Conservation (phyloP, 2,329 filamentous ascomycete genomes). For the Alternaria triticimaculans region DNA sequence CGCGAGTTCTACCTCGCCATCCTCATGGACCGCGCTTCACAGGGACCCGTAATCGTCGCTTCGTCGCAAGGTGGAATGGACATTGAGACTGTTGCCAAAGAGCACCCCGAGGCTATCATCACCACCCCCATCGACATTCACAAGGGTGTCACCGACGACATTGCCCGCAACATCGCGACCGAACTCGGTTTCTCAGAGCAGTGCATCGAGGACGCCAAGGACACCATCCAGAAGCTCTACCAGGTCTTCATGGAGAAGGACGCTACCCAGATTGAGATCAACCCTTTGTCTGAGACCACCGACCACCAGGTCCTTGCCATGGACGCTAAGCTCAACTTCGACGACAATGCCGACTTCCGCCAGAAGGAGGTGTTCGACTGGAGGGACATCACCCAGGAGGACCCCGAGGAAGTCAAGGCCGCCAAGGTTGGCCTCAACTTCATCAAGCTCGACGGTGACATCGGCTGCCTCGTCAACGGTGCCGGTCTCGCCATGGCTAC, state of each 20-base stretch:
- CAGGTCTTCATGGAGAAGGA: slow-evolving; percentile 98
- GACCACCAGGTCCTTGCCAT: slow-evolving; percentile 99
- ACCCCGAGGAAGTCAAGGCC: slow-evolving; percentile 96
- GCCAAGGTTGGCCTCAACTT: slow-evolving; percentile 96
- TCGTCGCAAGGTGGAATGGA: slow-evolving; percentile 99
- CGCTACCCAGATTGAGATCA: slow-evolving; percentile 99
- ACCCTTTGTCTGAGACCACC: slow-evolving; percentile 96
- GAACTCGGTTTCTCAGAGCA: slow-evolving; percentile 97
- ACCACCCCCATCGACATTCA: slow-evolving; percentile 96
- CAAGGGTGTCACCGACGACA: slow-evolving; percentile 91
- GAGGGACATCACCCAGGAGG: slow-evolving; percentile 95
- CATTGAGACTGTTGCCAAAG: slow-evolving; percentile 98
- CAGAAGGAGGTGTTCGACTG: slow-evolving; percentile 95
- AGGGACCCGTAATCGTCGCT: slow-evolving; percentile 93
- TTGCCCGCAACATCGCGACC: slow-evolving; percentile 85
- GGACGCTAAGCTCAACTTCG: slow-evolving; percentile 98
- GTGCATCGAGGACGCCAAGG: slow-evolving; percentile 93
- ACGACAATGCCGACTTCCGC: slow-evolving; percentile 98
- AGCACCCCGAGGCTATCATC: slow-evolving; percentile 93
- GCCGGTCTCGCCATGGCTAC: slow-evolving; percentile 99
- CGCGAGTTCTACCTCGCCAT: slow-evolving; percentile 99
- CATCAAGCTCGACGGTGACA: slow-evolving; percentile 99
- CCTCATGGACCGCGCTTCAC: slow-evolving; percentile 93
- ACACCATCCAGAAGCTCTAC: slow-evolving; percentile 98
- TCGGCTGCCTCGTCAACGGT: slow-evolving; percentile 98